A percentile compares a stretch with the other conserved stretches of the same genome.
Conservation (phyloP, 1,284 basidiomycete genomes). For the Cryptococcus neoformans region DNA sequence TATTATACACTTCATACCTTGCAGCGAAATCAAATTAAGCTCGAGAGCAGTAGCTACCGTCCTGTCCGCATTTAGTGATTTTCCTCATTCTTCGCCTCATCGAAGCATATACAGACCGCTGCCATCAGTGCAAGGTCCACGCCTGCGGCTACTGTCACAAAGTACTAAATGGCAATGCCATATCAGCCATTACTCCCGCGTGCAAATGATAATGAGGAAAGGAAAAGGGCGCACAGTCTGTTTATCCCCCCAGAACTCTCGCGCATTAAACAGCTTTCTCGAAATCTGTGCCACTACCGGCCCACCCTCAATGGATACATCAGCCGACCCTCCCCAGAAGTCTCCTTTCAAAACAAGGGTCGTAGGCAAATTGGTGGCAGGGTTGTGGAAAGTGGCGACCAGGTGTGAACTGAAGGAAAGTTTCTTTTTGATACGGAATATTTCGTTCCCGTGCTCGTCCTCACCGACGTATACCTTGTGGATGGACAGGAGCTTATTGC, state of each 20-base stretch:
- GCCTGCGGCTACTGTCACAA: conserved; percentile 47
- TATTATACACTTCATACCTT: no score
- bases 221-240: conserved; percentile 36
- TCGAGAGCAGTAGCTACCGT: no score
- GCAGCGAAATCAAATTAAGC: no score
- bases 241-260: conserved; percentile 35
- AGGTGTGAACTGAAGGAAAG: conserved; percentile 35
- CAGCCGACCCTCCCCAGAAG: conserved; percentile 40
- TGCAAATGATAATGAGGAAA: background rate
- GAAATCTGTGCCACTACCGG: conserved; percentile 40
- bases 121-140: conserved; percentile 51
- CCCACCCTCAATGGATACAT: conserved; percentile 31
- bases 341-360: conserved; percentile 37
- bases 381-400: conserved; percentile 37
- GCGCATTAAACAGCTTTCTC: conserved; percentile 31
- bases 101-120: conserved; percentile 50
- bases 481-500: conserved; percentile 35
- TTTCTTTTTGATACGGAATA: conserved; percentile 38
- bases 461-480: conserved; percentile 34
- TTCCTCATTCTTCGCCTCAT: conserved; percentile 44
- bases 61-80: background rate
- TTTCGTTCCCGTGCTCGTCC: conserved; percentile 26
- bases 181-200: background rate
- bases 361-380: conserved; percentile 20
- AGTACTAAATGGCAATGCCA: conserved; percentile 28